A percentile compares a stretch with the other conserved stretches of the same genome.
phyloP scores from a whole-genome alignment of 164 flowering plant species.

The Taxillus chinensis region DNA sequence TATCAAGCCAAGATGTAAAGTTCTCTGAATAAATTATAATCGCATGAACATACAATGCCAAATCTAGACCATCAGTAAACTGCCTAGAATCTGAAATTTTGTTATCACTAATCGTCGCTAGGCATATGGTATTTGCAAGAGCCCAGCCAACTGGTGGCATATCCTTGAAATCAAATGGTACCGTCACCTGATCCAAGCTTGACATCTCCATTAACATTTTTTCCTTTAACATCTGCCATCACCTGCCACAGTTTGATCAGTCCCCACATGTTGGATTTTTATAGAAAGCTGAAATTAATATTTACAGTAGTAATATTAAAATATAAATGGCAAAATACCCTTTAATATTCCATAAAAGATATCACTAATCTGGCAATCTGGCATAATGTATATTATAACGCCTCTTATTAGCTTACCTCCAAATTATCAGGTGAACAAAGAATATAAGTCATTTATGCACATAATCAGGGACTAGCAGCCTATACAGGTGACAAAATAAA shows the following conservation, averaged over 20 bases:
- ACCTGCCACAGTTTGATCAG: constrained; percentile 94
- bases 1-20: constrained; percentile 39
- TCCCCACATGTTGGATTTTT: constrained; percentile 21
- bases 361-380: too few species aligned
- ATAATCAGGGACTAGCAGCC: too few species aligned
- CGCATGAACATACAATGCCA: constrained; percentile 45
- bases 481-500: too few species aligned
- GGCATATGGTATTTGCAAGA: constrained; percentile 69
- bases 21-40: constrained; percentile 46
- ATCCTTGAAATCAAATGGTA: constrained; percentile 9
- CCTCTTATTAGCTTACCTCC: too few species aligned
- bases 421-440: too few species aligned
- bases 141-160: constrained; percentile 81
- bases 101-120: constrained; percentile 42
- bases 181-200: constrained; percentile 32
- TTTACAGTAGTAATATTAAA: too few species aligned
- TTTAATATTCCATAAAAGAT: too few species aligned
- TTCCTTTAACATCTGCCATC: constrained; percentile 77
- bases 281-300: too few species aligned
- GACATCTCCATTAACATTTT: constrained; percentile 46
- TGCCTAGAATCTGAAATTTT: constrained; percentile 25
- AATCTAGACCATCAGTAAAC: constrained; percentile 38
- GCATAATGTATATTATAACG: too few species aligned
- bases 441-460: too few species aligned
- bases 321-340: too few species aligned